These are phyloP conservation scores for Pyrrhoderma lamaoense DNA, from an alignment of 1,284 basidiomycete genomes.

Conservation along the genomic window DNA sequence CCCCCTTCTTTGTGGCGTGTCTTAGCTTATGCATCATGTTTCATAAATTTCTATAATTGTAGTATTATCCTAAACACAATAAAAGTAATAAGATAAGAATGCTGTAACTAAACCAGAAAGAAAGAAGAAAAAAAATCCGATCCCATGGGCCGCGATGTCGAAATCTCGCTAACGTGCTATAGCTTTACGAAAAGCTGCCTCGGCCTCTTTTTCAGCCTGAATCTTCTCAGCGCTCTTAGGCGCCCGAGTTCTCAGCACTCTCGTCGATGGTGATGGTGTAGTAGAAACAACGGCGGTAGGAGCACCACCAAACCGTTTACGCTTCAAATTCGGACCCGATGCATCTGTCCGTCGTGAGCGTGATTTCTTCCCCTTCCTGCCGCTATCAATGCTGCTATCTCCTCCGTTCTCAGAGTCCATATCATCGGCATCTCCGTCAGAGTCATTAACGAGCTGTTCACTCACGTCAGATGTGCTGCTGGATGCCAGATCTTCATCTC, in stretches of 20 bases:
- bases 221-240: constrained; percentile 42
- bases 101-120: no score
- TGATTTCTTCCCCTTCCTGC: constrained; percentile 2
- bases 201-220: constrained; percentile 39
- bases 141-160: neutral
- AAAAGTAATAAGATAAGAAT: no score
- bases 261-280: constrained; percentile 28
- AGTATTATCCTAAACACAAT: no score
- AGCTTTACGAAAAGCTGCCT: constrained; percentile 42
- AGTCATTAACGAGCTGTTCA: constrained; percentile 20
- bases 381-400: constrained; percentile 10
- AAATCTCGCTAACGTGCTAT: constrained; percentile 28
- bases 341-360: neutral
- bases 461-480: neutral
- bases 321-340: constrained; percentile 23
- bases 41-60: no score
- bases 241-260: constrained; percentile 45
- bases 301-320: constrained; percentile 11
- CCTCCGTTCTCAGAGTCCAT: neutral
- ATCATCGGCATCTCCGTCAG: constrained; percentile 21
- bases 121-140: no score
- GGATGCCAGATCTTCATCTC: neutral
- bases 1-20: no score
- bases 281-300: constrained; percentile 6
- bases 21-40: no score